Percentiles rank a stretch among this genome's conserved stretches.
Evolutionary conservation across 2,329 filamentous ascomycete species (phyloP).

Genomic region (Fusarium camptoceras): DNA sequence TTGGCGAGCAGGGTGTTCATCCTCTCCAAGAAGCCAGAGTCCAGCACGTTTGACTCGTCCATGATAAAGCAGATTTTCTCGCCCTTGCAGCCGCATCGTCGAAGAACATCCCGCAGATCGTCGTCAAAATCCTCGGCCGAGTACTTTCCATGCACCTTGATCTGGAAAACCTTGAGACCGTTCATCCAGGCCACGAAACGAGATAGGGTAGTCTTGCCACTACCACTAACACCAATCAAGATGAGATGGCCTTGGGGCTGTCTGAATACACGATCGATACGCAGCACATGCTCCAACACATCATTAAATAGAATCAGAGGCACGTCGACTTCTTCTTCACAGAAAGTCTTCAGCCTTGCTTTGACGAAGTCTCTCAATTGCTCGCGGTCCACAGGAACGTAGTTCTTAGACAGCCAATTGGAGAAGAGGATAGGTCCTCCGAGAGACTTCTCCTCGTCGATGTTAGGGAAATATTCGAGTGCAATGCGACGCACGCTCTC

Average conservation of each 20-base stretch:
- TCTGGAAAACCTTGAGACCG: slow-evolving; percentile 97
- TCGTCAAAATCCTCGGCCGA: slow-evolving; percentile 99
- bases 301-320: slow-evolving; percentile 99
- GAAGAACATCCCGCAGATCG: slow-evolving; percentile 91
- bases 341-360: slow-evolving; percentile 96
- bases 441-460: slow-evolving; percentile 89
- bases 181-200: slow-evolving; percentile 99
- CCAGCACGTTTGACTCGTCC: slow-evolving; percentile 98
- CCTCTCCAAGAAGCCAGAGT: slow-evolving; percentile 97
- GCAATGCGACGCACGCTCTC: slow-evolving; percentile 89
- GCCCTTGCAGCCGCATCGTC: slow-evolving; percentile 94
- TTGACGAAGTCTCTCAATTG: slow-evolving; percentile 97
- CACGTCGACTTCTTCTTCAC: slow-evolving; percentile 98
- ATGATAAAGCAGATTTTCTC: slow-evolving; percentile 99
- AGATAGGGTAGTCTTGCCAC: slow-evolving; percentile 97
- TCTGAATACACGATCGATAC: slow-evolving; percentile 98
- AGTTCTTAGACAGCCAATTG: slow-evolving; percentile 99
- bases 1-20: slow-evolving; percentile 99
- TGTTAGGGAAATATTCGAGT: slow-evolving; percentile 91
- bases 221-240: slow-evolving; percentile 97
- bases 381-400: slow-evolving; percentile 95
- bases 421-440: slow-evolving; percentile 96
- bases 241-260: slow-evolving; percentile 99
- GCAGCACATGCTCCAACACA: slow-evolving; percentile 95
- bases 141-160: slow-evolving; percentile 99